These are phyloP conservation scores for Agroathelia rolfsii DNA, from an alignment of 1,284 basidiomycete species.

Conservation along the genomic window DNA sequence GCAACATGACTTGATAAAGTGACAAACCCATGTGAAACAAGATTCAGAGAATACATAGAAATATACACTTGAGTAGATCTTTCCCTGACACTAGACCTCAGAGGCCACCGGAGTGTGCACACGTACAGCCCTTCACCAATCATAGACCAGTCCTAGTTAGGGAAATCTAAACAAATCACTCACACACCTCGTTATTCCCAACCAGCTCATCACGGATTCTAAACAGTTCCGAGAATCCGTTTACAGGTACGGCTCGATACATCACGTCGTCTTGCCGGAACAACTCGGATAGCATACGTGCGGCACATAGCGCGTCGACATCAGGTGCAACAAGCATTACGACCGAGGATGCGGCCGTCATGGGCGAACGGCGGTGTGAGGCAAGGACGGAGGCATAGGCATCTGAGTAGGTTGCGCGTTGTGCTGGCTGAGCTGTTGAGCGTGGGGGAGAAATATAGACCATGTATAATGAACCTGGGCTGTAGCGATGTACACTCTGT, in stretches of 20 bases:
- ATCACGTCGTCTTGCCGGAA: conserved; percentile 92
- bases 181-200: conserved; percentile 59
- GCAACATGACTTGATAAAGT: too few species aligned
- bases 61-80: too few species aligned
- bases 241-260: conserved; percentile 86
- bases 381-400: conserved; percentile 73
- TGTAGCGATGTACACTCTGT: conserved; percentile 1
- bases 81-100: too few species aligned
- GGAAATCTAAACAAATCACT: conserved; percentile 1
- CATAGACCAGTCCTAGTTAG: too few species aligned
- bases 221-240: conserved; percentile 73
- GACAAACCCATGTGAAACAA: too few species aligned
- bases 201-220: conserved; percentile 58
- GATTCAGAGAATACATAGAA: too few species aligned
- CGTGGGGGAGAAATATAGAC: conserved; percentile 65
- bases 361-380: conserved; percentile 63
- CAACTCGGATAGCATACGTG: conserved; percentile 81
- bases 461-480: conserved; percentile 33
- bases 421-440: conserved; percentile 41
- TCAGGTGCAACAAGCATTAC: conserved; percentile 83
- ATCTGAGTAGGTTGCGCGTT: conserved; percentile 62
- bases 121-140: too few species aligned
- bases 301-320: conserved; percentile 85
- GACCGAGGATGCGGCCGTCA: conserved; percentile 71
- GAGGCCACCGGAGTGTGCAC: too few species aligned